These are phyloP conservation scores for Rhodomyrtus tomentosa DNA, from an alignment of 345 rosid species.

Conservation along the genomic window DNA sequence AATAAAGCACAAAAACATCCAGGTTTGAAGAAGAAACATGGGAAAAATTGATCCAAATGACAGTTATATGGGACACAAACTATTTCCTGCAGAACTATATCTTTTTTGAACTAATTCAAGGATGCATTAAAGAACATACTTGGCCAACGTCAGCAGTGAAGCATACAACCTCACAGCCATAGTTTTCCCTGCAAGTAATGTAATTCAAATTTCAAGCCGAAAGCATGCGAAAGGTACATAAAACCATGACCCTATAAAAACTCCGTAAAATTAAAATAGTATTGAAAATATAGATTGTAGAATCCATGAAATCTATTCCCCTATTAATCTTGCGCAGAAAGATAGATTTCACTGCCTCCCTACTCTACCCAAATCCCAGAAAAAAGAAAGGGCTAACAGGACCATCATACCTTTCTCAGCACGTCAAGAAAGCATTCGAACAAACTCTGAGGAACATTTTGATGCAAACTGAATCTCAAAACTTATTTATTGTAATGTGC, in stretches of 20 bases:
- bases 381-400: not conserved
- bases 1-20: not conserved
- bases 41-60: not conserved
- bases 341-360: not conserved
- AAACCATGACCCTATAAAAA: not conserved
- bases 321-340: not conserved
- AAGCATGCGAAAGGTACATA: not conserved
- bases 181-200: constrained; percentile 56
- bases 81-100: not conserved
- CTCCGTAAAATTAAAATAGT: not conserved
- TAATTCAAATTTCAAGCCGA: not conserved
- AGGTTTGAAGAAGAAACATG: not conserved
- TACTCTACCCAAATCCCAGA: not conserved
- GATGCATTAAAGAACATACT: constrained; percentile 25
- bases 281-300: not conserved
- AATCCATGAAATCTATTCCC: not conserved
- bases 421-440: not conserved
- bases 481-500: not conserved
- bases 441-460: not conserved
- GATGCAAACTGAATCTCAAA: not conserved
- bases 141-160: constrained; percentile 99
- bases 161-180: constrained; percentile 99
- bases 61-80: not conserved
- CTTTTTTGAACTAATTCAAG: not conserved
- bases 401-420: not conserved